phyloP scores from a whole-genome alignment of 192 early-diverging fungal species.

The Coemansia sp. region DNA sequence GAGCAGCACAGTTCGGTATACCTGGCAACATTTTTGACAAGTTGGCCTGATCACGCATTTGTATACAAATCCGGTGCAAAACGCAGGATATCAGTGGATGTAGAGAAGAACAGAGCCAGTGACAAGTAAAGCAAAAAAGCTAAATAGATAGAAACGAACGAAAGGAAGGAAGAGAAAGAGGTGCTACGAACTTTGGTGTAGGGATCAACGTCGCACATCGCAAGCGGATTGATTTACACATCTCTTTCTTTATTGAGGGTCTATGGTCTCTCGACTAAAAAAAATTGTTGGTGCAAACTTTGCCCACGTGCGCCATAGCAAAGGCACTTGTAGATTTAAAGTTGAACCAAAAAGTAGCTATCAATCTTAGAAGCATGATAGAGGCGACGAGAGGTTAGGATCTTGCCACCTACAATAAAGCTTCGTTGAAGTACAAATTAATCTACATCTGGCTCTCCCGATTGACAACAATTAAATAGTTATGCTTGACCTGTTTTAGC shows the following conservation, averaged over 20 bases:
- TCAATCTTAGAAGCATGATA: conserved; percentile 45
- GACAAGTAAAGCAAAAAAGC: no score
- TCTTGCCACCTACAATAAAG: conserved; percentile 33
- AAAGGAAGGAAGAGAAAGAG: neutral
- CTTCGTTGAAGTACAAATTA: conserved; percentile 26
- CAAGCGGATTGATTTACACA: neutral
- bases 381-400: conserved; percentile 9
- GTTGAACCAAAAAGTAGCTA: neutral
- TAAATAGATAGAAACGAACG: no score
- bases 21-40: neutral
- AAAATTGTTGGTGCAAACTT: neutral
- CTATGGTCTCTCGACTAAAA: no score
- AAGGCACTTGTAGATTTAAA: neutral
- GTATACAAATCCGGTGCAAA: no score
- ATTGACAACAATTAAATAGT: neutral
- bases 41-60: neutral
- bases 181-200: neutral
- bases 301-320: neutral
- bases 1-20: neutral
- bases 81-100: no score
- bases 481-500: neutral
- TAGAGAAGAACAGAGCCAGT: no score
- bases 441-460: neutral
- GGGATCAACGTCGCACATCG: neutral
- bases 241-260: neutral